These are phyloP conservation scores for Colletotrichum melonis DNA, from an alignment of 2,329 filamentous ascomycete genomes.

Conservation along the genomic window DNA sequence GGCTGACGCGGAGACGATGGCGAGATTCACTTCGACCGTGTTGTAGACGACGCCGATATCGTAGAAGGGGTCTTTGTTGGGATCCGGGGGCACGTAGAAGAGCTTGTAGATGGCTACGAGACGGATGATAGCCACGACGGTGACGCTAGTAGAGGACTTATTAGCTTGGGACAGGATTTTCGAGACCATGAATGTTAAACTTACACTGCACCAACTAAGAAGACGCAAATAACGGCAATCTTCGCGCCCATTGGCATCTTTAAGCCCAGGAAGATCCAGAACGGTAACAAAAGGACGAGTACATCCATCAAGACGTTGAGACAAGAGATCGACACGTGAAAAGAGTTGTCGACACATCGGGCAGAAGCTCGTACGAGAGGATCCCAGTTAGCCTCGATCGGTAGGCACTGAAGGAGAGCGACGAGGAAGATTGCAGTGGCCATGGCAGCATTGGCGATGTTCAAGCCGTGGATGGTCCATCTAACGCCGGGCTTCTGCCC, in stretches of 20 bases:
- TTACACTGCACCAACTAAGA: constrained; percentile 51
- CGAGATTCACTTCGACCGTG: constrained; percentile 49
- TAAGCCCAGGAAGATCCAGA: constrained; percentile 53
- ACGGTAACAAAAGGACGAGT: constrained; percentile 49
- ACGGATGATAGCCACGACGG: constrained; percentile 45
- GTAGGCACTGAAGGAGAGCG: constrained; percentile 49
- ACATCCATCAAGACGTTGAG: constrained; percentile 50
- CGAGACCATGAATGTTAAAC: constrained; percentile 26
- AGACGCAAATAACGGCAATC: constrained; percentile 52
- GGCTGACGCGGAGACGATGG: constrained; percentile 49
- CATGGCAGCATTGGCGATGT: constrained; percentile 45
- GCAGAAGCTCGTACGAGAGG: constrained; percentile 35
- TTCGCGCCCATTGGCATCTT: constrained; percentile 52
- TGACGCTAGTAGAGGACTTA: constrained; percentile 41
- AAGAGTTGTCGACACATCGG: constrained; percentile 14
- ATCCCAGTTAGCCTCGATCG: constrained; percentile 45
- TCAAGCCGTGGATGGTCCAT: constrained; percentile 43
- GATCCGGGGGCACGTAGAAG: constrained; percentile 37
- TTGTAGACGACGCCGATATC: constrained; percentile 44
- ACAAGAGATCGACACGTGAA: constrained; percentile 10
- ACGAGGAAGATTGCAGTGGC: constrained; percentile 47
- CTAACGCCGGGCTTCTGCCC: constrained; percentile 48
- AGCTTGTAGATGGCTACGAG: constrained; percentile 44
- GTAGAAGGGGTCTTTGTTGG: constrained; percentile 42
- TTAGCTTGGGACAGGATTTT: neutral